Percentiles rank a stretch among this genome's conserved stretches.
phyloP scores from a whole-genome alignment of 306 rosid species.

The Pyrus communis region DNA sequence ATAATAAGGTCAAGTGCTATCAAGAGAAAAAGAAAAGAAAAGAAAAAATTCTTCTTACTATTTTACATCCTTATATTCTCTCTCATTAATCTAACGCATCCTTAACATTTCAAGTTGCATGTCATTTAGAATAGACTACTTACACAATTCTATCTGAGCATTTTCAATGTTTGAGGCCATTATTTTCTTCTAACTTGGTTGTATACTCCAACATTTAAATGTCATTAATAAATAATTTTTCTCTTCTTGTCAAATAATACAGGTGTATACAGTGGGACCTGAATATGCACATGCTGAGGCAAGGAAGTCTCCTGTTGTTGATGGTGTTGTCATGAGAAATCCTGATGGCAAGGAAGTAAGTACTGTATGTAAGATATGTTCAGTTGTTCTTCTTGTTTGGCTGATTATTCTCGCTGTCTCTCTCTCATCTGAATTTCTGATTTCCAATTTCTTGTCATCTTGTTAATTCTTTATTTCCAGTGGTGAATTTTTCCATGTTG shows the following conservation, averaged over 20 bases:
- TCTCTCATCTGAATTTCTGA: neutral
- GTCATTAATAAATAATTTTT: constrained; percentile 6
- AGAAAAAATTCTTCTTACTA: neutral
- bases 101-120: neutral
- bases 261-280: constrained; percentile 98
- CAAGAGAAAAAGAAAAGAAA: neutral
- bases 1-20: neutral
- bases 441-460: neutral
- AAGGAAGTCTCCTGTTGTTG: constrained; percentile 98
- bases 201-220: neutral
- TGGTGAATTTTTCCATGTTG: neutral
- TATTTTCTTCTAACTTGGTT: neutral
- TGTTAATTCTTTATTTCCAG: neutral
- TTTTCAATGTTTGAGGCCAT: neutral
- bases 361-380: constrained; percentile 12
- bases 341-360: constrained; percentile 97
- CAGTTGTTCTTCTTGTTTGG: neutral
- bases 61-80: neutral
- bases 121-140: neutral
- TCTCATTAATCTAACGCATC: neutral
- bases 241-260: constrained; percentile 27
- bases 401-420: constrained; percentile 6
- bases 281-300: constrained; percentile 99
- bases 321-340: constrained; percentile 99
- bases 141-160: neutral